Evolutionary conservation across 2,329 filamentous ascomycete species (phyloP), one percentile per base, ranked within the genome.

Genomic region (Sphaerulina musiva): DNA sequence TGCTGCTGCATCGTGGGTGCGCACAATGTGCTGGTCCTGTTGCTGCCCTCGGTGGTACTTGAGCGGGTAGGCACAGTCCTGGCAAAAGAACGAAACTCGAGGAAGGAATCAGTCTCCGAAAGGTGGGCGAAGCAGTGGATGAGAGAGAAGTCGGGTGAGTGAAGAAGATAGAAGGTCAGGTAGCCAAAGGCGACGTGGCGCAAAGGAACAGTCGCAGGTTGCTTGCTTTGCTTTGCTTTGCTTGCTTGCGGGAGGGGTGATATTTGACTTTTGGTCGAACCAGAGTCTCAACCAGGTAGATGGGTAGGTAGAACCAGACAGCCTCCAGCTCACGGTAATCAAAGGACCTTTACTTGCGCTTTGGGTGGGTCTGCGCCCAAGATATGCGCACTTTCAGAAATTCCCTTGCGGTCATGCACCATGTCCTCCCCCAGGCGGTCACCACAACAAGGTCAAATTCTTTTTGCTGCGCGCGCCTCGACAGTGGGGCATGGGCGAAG

Each of bases 211-310:
- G 46, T 12, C 32, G 34, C 42, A n/a, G 47, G 41, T 20, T 20
- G 20, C 20, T 20, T 20, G 20, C 20, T 20, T 20, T 20, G 20
- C 20, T 20, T 20, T 20, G 20, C 20, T 20, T 20, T 4, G 20
- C 20, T 20, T 41, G 52, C 34, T 38, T 31, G 48, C 55, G 53
- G 46, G 47, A 53, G 47, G 52, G 53, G 48, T 41, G 55, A 17
- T 53, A 51, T 60, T 56, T 55, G 58, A 57, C 54, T 60, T 60
- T 51, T 43, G 31, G 40, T 14, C 23, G 42, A 57, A 46, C 58
- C 58, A 60, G 58, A 56, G 56, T 46, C 48, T 52, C 56, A 56
- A 56, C 40, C 34, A 46, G 39, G 39, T 41, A 7, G 44, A 17
- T 53, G 43, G 17, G 44, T 39, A 32, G 36, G 31, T 29, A 29